Base-by-base conservation (phyloP, 2,329 filamentous ascomycete genomes). In the Paracoccidioides lutzii region DNA sequence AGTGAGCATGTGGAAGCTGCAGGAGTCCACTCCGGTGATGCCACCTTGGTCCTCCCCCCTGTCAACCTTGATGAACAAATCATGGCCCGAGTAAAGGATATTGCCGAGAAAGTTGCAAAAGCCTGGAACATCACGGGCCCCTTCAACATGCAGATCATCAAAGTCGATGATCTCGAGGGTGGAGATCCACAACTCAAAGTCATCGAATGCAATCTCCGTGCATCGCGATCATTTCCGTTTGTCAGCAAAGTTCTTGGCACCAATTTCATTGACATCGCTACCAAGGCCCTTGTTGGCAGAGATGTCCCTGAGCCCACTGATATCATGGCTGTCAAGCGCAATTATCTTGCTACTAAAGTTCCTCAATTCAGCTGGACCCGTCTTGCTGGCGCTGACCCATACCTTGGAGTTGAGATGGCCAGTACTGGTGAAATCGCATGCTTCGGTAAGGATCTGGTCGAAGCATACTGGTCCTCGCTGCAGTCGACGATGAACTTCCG, bases 81-180 rank as follows among this genome's bases (percentile, higher is more conserved):
- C 62, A 87, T 95, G 81, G 82, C 81, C 61, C 88, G 93, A 59
- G 82, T 95, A 67, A 97, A 96, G 82, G 88, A 88, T 64, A 97
- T 98, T 64, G 91, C 93, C 14, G 75, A 90, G 73, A 97, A 95
- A 81, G 90, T 98, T 53, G 93, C 93, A 62, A 87, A 93, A 75
- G 93, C 93, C 50, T 96, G 91, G 89, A 90, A 81, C 67, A 97
- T 97, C 71, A 97, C 90, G 22, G 93, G 93, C 55, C 93, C 93
- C 57, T 98, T 97, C 83, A 98, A 98, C 81, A 97, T 98, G 91
- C 93, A 98, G 71, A 95, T 98, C 74, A 97, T 98, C 81, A 95
- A 95, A 77, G 89, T 87, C 40, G 79, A 88, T 10, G 78, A 86
- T 66, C 82, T 85, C 37, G 83, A 88, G 57, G 87, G 87, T 57